Percentiles rank a stretch among this genome's conserved stretches.
These are phyloP conservation scores for Massarina eburnea DNA, from an alignment of 2,329 filamentous ascomycete species.

Conservation along the genomic window DNA sequence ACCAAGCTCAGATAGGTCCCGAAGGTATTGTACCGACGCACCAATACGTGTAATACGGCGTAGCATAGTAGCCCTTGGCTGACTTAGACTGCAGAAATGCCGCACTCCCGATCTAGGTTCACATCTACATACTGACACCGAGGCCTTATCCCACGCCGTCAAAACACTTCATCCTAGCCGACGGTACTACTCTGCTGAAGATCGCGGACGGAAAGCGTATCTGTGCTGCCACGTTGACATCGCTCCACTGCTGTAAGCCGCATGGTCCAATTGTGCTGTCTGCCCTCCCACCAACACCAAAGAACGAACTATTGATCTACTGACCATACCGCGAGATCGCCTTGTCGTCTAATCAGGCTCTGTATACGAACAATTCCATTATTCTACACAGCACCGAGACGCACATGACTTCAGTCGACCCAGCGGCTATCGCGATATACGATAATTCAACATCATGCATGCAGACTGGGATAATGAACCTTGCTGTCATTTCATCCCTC, in stretches of 20 bases:
- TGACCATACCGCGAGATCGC: conserved; percentile 8
- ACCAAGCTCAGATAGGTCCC: conserved; percentile 1
- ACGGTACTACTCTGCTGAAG: conserved; percentile 1
- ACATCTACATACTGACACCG: conserved; percentile 6
- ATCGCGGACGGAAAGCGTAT: conserved; percentile 8
- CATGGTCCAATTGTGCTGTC: conserved; percentile 3
- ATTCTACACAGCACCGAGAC: no score
- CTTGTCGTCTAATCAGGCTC: conserved; percentile 4
- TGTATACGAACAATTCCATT: neutral
- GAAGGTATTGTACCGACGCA: neutral
- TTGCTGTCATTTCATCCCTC: neutral
- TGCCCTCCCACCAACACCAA: conserved; percentile 1
- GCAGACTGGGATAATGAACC: neutral
- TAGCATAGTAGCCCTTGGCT: neutral
- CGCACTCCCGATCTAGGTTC: conserved; percentile 3
- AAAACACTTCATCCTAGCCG: conserved; percentile 1
- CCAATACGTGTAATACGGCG: neutral
- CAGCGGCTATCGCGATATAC: conserved; percentile 12
- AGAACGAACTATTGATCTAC: conserved; percentile 1
- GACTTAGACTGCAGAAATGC: conserved; percentile 1
- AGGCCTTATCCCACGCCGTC: conserved; percentile 1
- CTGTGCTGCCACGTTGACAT: conserved; percentile 7
- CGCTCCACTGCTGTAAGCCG: neutral
- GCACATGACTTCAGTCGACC: conserved; percentile 8
- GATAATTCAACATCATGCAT: conserved; percentile 6